phyloP scores from a whole-genome alignment of 192 early-diverging fungal species.

The Jimgerdemannia flammicorona region DNA sequence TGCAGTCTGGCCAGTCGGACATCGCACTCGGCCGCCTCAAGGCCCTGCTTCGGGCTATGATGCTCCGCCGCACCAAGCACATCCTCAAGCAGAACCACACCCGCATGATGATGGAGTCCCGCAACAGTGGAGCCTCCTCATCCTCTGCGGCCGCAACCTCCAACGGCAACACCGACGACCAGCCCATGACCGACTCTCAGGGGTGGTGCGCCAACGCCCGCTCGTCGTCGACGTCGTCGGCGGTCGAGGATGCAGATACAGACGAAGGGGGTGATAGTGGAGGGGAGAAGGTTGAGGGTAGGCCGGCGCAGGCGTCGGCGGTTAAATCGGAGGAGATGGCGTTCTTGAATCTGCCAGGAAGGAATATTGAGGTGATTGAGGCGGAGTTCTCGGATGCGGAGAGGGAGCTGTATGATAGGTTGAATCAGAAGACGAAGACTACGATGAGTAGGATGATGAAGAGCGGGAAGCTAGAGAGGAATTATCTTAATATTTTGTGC shows the following conservation, averaged over 20 bases:
- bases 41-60: constrained; percentile 50
- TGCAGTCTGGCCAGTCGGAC: constrained; percentile 26
- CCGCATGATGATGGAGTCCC: background rate
- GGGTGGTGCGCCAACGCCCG: background rate
- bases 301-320: background rate
- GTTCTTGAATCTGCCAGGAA: constrained; percentile 55
- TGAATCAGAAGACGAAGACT: constrained; percentile 33
- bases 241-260: background rate
- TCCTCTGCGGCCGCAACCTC: no score
- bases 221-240: background rate
- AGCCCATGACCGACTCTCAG: background rate
- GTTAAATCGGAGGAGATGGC: constrained; percentile 27
- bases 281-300: background rate
- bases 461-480: constrained; percentile 23
- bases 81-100: background rate
- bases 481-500: constrained; percentile 36
- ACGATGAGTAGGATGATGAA: constrained; percentile 19
- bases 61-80: constrained; percentile 70
- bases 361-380: constrained; percentile 38
- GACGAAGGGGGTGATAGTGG: background rate
- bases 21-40: constrained; percentile 52
- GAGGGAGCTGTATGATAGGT: constrained; percentile 53
- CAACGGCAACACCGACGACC: background rate
- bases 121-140: background rate
- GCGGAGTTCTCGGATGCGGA: constrained; percentile 50